A percentile compares a stretch with the other conserved stretches of the same genome.
Evolutionary conservation across 257 asterid genomes (phyloP).

Genomic region (Jacaranda mimosifolia): DNA sequence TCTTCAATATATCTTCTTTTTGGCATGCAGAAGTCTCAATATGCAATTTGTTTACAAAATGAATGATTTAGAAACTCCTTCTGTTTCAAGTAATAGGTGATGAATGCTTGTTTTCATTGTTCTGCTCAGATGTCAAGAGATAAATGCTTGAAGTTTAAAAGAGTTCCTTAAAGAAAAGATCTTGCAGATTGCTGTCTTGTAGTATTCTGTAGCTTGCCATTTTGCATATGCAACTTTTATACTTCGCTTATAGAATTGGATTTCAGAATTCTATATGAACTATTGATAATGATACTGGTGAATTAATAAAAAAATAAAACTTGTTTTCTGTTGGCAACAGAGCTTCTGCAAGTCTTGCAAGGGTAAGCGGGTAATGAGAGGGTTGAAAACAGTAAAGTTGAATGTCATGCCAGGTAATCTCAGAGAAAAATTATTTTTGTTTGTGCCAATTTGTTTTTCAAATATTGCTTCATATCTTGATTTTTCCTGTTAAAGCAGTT

Average conservation of each 20-base stretch:
- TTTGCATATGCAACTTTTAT: constrained; percentile 7
- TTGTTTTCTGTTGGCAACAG: constrained; percentile 47
- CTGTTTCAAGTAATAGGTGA: constrained; percentile 10
- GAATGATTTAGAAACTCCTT: constrained; percentile 2
- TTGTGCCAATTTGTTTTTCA: not conserved
- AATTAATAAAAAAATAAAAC: not conserved
- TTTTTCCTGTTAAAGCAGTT: constrained; percentile 28
- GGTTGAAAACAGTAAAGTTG: constrained; percentile 75
- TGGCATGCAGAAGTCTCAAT: constrained; percentile 24
- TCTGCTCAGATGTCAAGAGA: not conserved
- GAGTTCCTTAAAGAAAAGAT: not conserved
- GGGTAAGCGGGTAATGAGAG: constrained; percentile 77
- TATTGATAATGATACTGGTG: constrained; percentile 12
- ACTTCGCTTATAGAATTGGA: constrained; percentile 20
- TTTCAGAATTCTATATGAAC: not conserved
- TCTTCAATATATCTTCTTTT: not conserved
- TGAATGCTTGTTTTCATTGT: constrained; percentile 3
- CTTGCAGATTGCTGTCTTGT: constrained; percentile 14
- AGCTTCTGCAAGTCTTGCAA: constrained; percentile 86
- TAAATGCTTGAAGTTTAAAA: constrained; percentile 12
- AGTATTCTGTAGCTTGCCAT: constrained; percentile 28
- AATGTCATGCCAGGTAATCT: constrained; percentile 81
- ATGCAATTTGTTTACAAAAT: not conserved
- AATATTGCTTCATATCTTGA: not conserved
- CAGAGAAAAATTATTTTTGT: constrained; percentile 1